phyloP scores from a whole-genome alignment of 768 basidiomycete species.

The Lyophyllum shimeji region DNA sequence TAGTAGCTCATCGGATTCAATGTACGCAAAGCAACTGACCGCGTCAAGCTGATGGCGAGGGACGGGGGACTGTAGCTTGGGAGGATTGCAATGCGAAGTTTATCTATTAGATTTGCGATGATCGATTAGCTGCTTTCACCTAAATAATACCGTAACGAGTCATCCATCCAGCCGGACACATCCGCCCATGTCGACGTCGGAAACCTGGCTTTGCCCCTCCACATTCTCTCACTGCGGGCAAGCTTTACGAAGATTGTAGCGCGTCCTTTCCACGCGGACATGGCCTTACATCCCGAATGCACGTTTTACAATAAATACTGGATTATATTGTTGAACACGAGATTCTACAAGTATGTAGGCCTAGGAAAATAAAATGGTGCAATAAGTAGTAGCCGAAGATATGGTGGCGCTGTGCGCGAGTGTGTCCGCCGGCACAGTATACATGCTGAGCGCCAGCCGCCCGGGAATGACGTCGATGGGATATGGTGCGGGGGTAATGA shows the following conservation, averaged over 20 bases:
- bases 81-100: not conserved
- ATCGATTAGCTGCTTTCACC: constrained; percentile 5
- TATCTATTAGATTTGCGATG: constrained; percentile 1
- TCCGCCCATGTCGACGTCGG: not conserved
- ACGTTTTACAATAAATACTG: not conserved
- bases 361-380: constrained; percentile 2
- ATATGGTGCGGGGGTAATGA: not conserved
- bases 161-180: constrained; percentile 5
- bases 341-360: constrained; percentile 15
- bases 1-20: not conserved
- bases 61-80: not conserved
- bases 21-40: constrained; percentile 4
- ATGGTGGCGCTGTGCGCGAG: not conserved
- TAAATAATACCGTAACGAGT: not conserved
- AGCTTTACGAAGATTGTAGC: too few species aligned
- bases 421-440: constrained; percentile 4
- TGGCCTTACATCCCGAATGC: not conserved
- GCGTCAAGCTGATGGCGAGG: not conserved
- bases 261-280: not conserved
- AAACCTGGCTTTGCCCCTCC: too few species aligned
- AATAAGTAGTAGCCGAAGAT: constrained; percentile 8
- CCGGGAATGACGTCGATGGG: constrained; percentile 1
- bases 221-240: too few species aligned
- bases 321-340: constrained; percentile 14
- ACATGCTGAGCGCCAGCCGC: not conserved